phyloP scores from a whole-genome alignment of 179 eudicot genomes.

The Drosera spatulata region DNA sequence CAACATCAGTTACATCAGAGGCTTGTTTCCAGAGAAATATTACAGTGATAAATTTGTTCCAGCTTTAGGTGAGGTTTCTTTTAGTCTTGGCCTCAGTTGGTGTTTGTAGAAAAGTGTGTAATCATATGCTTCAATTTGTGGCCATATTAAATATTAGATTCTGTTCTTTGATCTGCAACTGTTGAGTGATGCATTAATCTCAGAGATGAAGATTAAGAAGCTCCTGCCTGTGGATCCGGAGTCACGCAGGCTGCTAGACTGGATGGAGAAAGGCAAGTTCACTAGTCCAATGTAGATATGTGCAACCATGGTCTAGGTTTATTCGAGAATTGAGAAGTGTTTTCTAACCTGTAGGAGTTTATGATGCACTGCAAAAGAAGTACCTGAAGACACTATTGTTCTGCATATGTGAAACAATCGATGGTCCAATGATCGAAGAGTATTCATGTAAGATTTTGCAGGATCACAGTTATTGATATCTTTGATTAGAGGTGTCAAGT shows the following conservation, averaged over 20 bases:
- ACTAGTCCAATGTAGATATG: not conserved
- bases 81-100: not conserved
- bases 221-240: conserved; percentile 90
- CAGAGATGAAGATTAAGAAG: conserved; percentile 98
- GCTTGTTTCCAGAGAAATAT: conserved; percentile 92
- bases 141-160: not conserved
- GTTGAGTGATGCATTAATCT: not conserved
- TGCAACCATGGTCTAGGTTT: not conserved
- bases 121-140: no score
- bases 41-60: conserved; percentile 90
- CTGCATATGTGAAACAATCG: conserved; percentile 65
- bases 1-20: conserved; percentile 92
- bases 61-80: conserved; percentile 52
- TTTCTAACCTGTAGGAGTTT: conserved; percentile 51
- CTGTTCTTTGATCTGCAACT: not conserved
- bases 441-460: conserved; percentile 55
- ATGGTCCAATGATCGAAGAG: conserved; percentile 89
- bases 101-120: not conserved
- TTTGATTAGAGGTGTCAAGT: no score
- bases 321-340: not conserved
- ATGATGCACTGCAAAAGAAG: conserved; percentile 93
- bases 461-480: not conserved
- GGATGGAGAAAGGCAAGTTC: conserved; percentile 96
- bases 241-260: conserved; percentile 87
- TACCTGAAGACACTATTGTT: conserved; percentile 73